phyloP scores from a whole-genome alignment of 108 stramenopile species.

The Pseudonitzschia pungens region DNA sequence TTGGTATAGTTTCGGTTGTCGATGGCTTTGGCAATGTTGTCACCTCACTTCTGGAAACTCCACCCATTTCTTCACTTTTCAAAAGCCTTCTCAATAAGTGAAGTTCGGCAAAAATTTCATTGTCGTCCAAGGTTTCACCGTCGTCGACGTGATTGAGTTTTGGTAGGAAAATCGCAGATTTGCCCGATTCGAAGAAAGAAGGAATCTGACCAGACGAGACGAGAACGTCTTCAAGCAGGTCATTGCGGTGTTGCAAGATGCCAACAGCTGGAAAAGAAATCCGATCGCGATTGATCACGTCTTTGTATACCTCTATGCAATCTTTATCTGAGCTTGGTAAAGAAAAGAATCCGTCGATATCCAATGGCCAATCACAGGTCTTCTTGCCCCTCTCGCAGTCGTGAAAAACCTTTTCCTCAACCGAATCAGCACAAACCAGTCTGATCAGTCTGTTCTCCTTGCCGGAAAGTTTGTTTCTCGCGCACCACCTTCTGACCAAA shows the following conservation, averaged over 20 bases:
- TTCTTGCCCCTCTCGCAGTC: not conserved
- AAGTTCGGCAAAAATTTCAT: constrained; percentile 7
- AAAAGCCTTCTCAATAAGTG: not conserved
- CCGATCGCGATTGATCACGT: not conserved
- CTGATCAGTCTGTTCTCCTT: constrained; percentile 43
- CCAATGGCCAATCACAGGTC: constrained; percentile 26
- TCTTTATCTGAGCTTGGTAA: constrained; percentile 24
- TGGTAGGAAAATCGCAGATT: constrained; percentile 3
- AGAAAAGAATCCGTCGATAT: constrained; percentile 29
- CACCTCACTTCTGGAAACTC: not conserved
- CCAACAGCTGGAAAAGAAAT: constrained; percentile 27
- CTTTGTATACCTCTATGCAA: constrained; percentile 1
- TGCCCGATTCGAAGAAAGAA: constrained; percentile 15
- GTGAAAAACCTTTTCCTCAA: constrained; percentile 55
- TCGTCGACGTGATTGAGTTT: not conserved
- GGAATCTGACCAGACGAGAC: constrained; percentile 7
- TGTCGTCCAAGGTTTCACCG: not conserved
- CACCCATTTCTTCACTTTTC: not conserved
- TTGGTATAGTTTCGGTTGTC: not conserved
- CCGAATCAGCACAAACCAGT: constrained; percentile 54
- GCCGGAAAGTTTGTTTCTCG: constrained; percentile 27
- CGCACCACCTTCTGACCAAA: constrained; percentile 30
- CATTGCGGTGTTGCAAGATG: constrained; percentile 25
- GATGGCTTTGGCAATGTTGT: not conserved
- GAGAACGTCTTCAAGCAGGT: constrained; percentile 23